Conservation (phyloP, 805 yeast species). For the Diddensiella santjacobensis region DNA sequence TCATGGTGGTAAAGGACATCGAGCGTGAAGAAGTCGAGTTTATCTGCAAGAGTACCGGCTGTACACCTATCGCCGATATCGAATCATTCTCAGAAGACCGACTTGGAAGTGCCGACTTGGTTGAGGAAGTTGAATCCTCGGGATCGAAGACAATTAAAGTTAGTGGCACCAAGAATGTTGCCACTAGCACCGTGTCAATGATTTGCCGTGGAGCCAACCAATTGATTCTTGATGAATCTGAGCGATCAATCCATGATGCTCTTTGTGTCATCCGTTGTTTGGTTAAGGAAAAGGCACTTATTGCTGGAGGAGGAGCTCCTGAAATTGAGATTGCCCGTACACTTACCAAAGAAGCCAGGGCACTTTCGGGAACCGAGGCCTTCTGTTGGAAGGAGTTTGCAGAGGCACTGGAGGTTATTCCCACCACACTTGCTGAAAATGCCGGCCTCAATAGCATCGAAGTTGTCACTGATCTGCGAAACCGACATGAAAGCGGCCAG, state of each 20-base stretch:
- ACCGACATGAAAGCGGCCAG: constrained; percentile 88
- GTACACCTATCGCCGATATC: constrained; percentile 94
- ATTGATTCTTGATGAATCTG: constrained; percentile 90
- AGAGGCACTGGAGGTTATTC: constrained; percentile 85
- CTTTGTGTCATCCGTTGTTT: constrained; percentile 87
- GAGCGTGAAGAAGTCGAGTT: constrained; percentile 97
- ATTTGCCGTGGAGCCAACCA: constrained; percentile 93
- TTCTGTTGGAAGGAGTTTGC: constrained; percentile 91
- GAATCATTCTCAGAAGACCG: constrained; percentile 92
- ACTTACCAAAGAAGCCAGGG: constrained; percentile 64
- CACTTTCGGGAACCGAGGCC: constrained; percentile 80
- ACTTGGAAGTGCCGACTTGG: constrained; percentile 84
- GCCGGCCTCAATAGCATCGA: constrained; percentile 91
- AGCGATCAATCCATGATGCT: constrained; percentile 96
- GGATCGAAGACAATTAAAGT: constrained; percentile 88
- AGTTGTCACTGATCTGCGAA: constrained; percentile 87
- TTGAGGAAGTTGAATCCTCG: constrained; percentile 85
- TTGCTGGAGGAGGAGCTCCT: constrained; percentile 99
- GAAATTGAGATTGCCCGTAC: constrained; percentile 84
- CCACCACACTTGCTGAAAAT: constrained; percentile 91
- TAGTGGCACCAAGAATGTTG: constrained; percentile 29
- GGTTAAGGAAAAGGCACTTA: constrained; percentile 80
- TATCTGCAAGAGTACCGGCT: constrained; percentile 77
- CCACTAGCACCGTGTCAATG: constrained; percentile 68
- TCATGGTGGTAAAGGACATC: constrained; percentile 90